These are phyloP conservation scores for Arxiozyma telluris DNA, from an alignment of 1,139 yeast species.

Conservation along the genomic window DNA sequence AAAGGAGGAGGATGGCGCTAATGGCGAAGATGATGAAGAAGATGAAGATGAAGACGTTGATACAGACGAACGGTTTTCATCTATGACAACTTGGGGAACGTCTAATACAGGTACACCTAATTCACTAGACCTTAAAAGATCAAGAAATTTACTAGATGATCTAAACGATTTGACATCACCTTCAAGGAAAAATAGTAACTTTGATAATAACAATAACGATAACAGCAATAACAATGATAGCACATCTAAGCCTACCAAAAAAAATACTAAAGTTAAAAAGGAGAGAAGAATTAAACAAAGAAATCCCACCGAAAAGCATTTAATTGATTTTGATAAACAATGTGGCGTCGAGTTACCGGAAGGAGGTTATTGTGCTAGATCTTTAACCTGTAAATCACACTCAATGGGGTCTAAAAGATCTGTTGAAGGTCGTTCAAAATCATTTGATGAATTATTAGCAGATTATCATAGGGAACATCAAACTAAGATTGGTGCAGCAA, in stretches of 20 bases:
- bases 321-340: constrained; percentile 88
- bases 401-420: constrained; percentile 98
- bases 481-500: constrained; percentile 76
- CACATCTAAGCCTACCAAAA: not conserved
- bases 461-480: constrained; percentile 90
- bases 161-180: not conserved
- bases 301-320: constrained; percentile 59
- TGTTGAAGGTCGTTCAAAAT: constrained; percentile 85
- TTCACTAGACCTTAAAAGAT: constrained; percentile 2
- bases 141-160: not conserved
- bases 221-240: no score
- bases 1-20: not conserved
- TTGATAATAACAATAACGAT: not conserved
- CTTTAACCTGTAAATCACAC: constrained; percentile 93
- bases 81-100: not conserved
- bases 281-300: constrained; percentile 41
- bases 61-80: not conserved
- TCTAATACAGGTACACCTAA: constrained; percentile 1
- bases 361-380: constrained; percentile 91
- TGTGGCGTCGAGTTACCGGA: constrained; percentile 93
- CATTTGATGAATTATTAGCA: constrained; percentile 79
- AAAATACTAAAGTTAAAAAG: constrained; percentile 29
- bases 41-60: not conserved
- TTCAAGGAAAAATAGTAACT: not conserved
- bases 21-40: not conserved